Conservation (phyloP, 116 monocot species). For the Cymodocea nodosa region DNA sequence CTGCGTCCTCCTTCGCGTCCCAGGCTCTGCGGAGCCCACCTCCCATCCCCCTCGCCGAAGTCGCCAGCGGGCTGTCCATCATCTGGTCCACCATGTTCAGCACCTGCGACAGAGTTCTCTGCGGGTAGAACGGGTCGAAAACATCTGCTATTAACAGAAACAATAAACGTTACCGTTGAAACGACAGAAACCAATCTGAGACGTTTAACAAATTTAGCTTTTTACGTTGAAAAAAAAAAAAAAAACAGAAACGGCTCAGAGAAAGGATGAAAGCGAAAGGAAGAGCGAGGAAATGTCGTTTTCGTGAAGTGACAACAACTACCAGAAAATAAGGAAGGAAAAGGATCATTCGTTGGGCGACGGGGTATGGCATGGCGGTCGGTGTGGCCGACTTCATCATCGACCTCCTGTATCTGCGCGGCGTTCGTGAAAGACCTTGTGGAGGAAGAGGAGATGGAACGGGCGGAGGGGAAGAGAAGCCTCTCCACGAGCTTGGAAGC, state of each 20-base stretch:
- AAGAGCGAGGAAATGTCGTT: not conserved
- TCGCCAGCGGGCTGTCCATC: not conserved
- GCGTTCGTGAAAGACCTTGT: not conserved
- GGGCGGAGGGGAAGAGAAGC: not conserved
- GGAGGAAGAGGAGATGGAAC: not conserved
- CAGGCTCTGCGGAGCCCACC: slow-evolving; percentile 30
- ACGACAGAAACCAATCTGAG: not conserved
- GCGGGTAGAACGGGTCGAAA: slow-evolving; percentile 48
- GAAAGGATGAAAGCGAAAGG: not conserved
- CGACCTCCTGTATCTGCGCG: slow-evolving; percentile 8
- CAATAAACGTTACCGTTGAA: not conserved
- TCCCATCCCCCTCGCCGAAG: not conserved
- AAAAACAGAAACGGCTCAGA: too few species aligned
- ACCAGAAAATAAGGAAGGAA: slow-evolving; percentile 46
- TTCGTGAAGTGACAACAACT: slow-evolving; percentile 11
- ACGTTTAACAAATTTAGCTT: too few species aligned
- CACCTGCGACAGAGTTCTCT: slow-evolving; percentile 54
- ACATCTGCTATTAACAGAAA: slow-evolving; percentile 25
- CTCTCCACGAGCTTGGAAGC: not conserved
- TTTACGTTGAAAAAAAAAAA: too few species aligned
- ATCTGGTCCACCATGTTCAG: slow-evolving; percentile 69
- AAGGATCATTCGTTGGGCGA: slow-evolving; percentile 2
- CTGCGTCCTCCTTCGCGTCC: slow-evolving; percentile 54
- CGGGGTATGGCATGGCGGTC: slow-evolving; percentile 6
- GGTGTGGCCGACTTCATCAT: slow-evolving; percentile 8